Evolutionary conservation across 2,329 filamentous ascomycete genomes (phyloP), one percentile per base, ranked within the genome.

Genomic region (Akanthomyces muscarius): DNA sequence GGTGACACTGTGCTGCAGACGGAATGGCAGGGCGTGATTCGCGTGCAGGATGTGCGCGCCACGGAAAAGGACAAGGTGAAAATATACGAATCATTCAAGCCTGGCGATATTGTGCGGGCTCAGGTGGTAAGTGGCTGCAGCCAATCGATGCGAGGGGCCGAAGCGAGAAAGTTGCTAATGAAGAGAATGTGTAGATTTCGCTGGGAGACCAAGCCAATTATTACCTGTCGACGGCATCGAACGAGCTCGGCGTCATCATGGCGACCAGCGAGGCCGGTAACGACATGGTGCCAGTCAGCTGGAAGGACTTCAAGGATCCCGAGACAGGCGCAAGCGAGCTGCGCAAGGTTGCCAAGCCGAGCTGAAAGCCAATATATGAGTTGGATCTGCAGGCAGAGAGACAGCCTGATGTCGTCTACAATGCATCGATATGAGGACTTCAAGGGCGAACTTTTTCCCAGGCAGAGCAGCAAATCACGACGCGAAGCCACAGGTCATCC

Each of bases 61-160:
- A 97, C 95, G 21, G 95, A 99, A 78, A 97, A 97, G 78, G 95
- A 98, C 74, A 91, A 91, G 69, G 91, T 97, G 50, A 91, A 90
- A 74, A 90, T 98, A 66, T 89, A 91, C 68, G 92, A 97, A 74
- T 91, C 89, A 71, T 98, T 98, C 73, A 84, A 92, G 67, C 93
- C 96, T 0, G 95, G 95, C 0, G 95, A 99, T 78, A 87, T 98
- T 67, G 91, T 99, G 58, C 81, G 91, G 57, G 95, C 92, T 5
- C 85, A 89, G 62, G 92, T 99, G 71, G 89, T 92, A 71, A 77
- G 86, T 80, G 51, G n/a, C 8, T 50, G 41, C 25, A 23, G 25
- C 47, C 14, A 16, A 51, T 45, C n/a, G 41, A 16, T 10, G 36
- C 11, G 11, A 41, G n/a, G 58, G 2, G 8, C 18, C 18, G 59